Evolutionary conservation across 179 eudicot species (phyloP).

Genomic region (Drosera spatulata): DNA sequence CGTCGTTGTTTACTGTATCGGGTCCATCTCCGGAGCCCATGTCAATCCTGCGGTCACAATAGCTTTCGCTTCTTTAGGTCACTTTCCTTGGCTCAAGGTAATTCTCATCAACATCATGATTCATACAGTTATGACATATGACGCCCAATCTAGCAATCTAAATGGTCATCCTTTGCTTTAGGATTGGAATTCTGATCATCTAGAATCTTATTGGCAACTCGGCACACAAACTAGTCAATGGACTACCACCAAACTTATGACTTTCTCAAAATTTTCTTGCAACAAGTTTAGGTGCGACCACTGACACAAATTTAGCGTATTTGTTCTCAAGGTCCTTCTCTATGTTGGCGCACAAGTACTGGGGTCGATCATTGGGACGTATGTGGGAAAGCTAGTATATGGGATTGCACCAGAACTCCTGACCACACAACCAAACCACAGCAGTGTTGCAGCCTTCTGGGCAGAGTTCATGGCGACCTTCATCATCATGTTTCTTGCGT

Average conservation of each 20-base stretch:
- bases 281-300: not conserved
- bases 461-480: conserved; percentile 74
- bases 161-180: too few species aligned
- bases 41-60: conserved; percentile 83
- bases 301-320: not conserved
- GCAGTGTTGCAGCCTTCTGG: conserved; percentile 47
- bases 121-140: too few species aligned
- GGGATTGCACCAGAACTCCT: conserved; percentile 43
- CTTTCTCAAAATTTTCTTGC: not conserved
- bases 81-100: conserved; percentile 81
- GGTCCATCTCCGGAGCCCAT: conserved; percentile 79
- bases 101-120: too few species aligned
- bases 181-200: too few species aligned
- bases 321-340: conserved; percentile 54
- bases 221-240: too few species aligned
- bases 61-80: conserved; percentile 73
- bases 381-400: conserved; percentile 42
- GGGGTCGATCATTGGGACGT: conserved; percentile 58
- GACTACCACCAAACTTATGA: too few species aligned
- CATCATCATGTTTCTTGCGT: conserved; percentile 52
- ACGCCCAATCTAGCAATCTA: too few species aligned
- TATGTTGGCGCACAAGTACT: conserved; percentile 61
- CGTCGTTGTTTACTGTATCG: conserved; percentile 55
- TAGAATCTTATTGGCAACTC: too few species aligned
- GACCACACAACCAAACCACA: conserved; percentile 48